Evolutionary conservation across 2,329 filamentous ascomycete genomes (phyloP).

Genomic region (Ampelomyces quisqualis): DNA sequence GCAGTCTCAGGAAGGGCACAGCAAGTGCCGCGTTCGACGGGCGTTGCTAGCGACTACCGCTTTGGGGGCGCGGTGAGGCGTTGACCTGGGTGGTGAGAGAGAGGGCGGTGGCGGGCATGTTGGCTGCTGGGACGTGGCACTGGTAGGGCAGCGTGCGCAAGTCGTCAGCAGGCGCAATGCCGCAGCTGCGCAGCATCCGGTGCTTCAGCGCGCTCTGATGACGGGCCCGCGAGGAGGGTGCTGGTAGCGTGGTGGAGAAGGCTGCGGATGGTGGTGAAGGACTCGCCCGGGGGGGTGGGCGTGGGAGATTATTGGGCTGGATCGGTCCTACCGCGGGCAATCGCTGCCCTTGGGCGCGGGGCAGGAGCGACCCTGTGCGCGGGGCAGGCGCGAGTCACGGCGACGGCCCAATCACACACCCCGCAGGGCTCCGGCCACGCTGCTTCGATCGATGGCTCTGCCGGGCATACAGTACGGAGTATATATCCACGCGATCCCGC

Average conservation of each 20-base stretch:
- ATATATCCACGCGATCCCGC: conserved; percentile 18
- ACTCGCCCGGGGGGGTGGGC: neutral
- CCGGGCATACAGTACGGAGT: too few relatives aligned
- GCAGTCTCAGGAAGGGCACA: neutral
- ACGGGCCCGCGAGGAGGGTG: too few relatives aligned
- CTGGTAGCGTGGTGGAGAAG: too few relatives aligned
- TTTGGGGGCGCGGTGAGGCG: neutral
- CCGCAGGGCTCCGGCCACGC: conserved; percentile 3
- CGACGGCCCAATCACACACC: conserved; percentile 12
- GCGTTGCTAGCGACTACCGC: neutral
- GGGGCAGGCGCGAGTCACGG: conserved; percentile 3
- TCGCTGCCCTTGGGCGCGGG: neutral
- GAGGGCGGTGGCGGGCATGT: too few relatives aligned
- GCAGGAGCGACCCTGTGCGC: conserved; percentile 5
- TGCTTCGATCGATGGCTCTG: conserved; percentile 12
- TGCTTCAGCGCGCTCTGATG: too few relatives aligned
- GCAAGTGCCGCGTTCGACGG: neutral
- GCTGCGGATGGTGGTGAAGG: too few relatives aligned
- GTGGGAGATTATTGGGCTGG: neutral
- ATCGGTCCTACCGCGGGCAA: too few relatives aligned
- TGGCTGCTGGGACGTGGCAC: too few relatives aligned
- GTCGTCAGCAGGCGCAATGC: too few relatives aligned
- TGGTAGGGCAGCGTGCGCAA: too few relatives aligned
- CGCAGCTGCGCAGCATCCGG: too few relatives aligned
- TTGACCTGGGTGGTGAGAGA: too few relatives aligned